A percentile compares a stretch with the other conserved stretches of the same genome.
Conservation (phyloP, 208 protist genomes). For the Trypanosoma brucei region DNA sequence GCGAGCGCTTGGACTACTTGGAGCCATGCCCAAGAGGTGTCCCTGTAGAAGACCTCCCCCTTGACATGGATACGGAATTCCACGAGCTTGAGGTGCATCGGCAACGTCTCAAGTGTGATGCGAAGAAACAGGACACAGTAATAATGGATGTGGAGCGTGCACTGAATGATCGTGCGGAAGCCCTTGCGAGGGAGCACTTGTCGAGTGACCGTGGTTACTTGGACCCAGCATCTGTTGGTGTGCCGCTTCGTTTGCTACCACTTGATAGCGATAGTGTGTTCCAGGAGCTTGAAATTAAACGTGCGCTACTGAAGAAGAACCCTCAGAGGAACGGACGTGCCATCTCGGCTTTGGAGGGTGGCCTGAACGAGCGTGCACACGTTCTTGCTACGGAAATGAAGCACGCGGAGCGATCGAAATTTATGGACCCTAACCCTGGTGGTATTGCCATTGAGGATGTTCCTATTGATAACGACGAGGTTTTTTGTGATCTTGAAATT, state of each 20-base stretch:
- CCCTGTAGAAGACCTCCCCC: conserved; percentile 44
- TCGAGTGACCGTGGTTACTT: conserved; percentile 56
- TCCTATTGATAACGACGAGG: conserved; percentile 25
- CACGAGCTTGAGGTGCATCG: conserved; percentile 48
- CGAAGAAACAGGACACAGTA: conserved; percentile 42
- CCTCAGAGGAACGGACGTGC: conserved; percentile 35
- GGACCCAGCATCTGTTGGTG: conserved; percentile 52
- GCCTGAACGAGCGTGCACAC: conserved; percentile 56
- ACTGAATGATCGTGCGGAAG: conserved; percentile 55
- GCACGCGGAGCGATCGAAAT: conserved; percentile 30
- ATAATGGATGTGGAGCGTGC: conserved; percentile 49
- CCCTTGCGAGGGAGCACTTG: conserved; percentile 46
- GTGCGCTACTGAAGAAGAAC: conserved; percentile 58
- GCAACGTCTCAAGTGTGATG: conserved; percentile 61
- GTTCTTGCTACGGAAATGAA: conserved; percentile 43
- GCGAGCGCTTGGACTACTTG: conserved; percentile 60
- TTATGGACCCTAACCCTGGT: conserved; percentile 46
- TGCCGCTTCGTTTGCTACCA: conserved; percentile 51
- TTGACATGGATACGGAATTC: conserved; percentile 65
- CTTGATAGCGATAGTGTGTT: conserved; percentile 49
- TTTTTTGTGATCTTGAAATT: conserved; percentile 26
- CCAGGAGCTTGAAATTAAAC: conserved; percentile 41
- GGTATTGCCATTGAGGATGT: conserved; percentile 45
- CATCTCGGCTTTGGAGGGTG: conserved; percentile 47
- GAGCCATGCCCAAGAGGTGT: conserved; percentile 49